Evolutionary conservation across 1,139 yeast genomes (phyloP).

Genomic region (Kodamaea sp.): DNA sequence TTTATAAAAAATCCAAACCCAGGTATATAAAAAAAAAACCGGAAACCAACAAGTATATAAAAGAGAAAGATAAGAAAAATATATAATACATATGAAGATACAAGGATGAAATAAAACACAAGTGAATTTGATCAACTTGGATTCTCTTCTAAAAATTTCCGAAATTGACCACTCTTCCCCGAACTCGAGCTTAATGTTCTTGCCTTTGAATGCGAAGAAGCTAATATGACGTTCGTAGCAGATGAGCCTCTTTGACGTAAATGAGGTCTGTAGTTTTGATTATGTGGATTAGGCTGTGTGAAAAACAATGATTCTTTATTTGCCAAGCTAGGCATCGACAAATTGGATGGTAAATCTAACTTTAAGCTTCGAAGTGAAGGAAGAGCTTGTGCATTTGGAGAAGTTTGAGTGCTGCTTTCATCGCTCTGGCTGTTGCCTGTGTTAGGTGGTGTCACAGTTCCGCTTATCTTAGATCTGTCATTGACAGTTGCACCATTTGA

Average conservation of each 20-base stretch:
- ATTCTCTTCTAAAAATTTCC: constrained; percentile 16
- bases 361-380: constrained; percentile 52
- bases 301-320: constrained; percentile 5
- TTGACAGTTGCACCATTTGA: constrained; percentile 2
- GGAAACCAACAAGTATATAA: neutral
- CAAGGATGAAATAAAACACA: constrained; percentile 2
- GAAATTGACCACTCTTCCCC: constrained; percentile 22
- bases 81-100: constrained; percentile 1
- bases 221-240: constrained; percentile 4
- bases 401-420: constrained; percentile 1
- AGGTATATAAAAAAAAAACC: neutral
- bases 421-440: neutral
- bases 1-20: constrained; percentile 1
- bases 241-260: constrained; percentile 9
- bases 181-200: constrained; percentile 19
- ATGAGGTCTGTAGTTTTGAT: constrained; percentile 1
- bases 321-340: constrained; percentile 23
- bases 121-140: neutral
- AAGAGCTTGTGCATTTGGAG: constrained; percentile 17
- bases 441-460: constrained; percentile 8
- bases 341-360: constrained; percentile 44
- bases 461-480: neutral
- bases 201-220: constrained; percentile 4
- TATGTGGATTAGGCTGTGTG: constrained; percentile 2
- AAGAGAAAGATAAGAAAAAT: neutral